phyloP scores from a whole-genome alignment of 2,329 filamentous ascomycete genomes.

The Pseudogymnoascus sp. region DNA sequence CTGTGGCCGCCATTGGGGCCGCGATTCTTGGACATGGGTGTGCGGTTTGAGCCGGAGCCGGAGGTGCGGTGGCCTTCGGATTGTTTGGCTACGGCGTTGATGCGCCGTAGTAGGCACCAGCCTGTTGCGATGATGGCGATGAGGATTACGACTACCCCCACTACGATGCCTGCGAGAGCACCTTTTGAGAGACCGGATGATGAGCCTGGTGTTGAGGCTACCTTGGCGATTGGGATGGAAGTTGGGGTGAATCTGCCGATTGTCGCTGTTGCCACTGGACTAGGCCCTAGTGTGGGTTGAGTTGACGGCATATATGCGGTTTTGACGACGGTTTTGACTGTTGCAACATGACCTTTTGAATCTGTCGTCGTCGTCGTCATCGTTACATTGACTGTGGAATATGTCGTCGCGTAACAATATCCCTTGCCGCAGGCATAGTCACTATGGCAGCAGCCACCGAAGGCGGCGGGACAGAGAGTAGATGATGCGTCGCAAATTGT shows the following conservation, averaged over 20 bases:
- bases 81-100: constrained; percentile 35
- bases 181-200: constrained; percentile 19
- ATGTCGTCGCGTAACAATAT: constrained; percentile 40
- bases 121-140: constrained; percentile 38
- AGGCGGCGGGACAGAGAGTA: constrained; percentile 40
- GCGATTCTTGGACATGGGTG: neutral
- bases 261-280: constrained; percentile 20
- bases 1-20: neutral
- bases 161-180: constrained; percentile 46
- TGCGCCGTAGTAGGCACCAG: constrained; percentile 41
- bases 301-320: constrained; percentile 11
- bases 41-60: neutral
- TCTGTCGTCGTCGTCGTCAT: constrained; percentile 38
- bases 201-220: constrained; percentile 29
- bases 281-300: constrained; percentile 33
- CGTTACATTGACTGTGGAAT: constrained; percentile 37
- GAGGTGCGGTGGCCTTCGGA: constrained; percentile 22
- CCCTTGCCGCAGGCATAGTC: constrained; percentile 40
- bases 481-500: constrained; percentile 37
- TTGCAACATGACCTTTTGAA: constrained; percentile 31
- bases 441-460: constrained; percentile 44
- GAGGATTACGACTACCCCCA: constrained; percentile 40
- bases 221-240: constrained; percentile 17
- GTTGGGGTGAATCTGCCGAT: constrained; percentile 12
- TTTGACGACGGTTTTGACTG: constrained; percentile 30